Evolutionary conservation across 106 monocot species (phyloP).

Genomic region (Dendrobium nobile): DNA sequence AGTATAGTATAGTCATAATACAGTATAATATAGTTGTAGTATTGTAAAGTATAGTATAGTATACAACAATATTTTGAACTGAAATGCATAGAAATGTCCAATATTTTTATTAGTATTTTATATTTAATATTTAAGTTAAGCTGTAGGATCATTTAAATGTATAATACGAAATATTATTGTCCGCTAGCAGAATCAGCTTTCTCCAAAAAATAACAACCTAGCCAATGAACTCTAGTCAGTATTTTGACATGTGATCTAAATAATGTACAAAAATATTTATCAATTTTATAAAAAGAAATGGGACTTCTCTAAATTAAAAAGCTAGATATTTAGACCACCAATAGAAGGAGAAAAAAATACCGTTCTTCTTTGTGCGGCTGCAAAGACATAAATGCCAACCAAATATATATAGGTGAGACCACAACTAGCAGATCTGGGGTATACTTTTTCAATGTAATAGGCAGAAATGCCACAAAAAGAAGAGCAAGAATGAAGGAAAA

Average conservation of each 20-base stretch:
- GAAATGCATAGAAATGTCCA: too few species aligned
- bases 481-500: slow-evolving; percentile 77
- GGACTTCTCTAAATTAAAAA: not conserved
- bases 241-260: slow-evolving; percentile 1
- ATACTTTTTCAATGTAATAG: slow-evolving; percentile 75
- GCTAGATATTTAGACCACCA: not conserved
- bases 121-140: not conserved
- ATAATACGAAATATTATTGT: not conserved
- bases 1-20: too few species aligned
- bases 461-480: slow-evolving; percentile 58
- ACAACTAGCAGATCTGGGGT: slow-evolving; percentile 66
- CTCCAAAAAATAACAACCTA: not conserved
- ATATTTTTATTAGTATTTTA: not conserved
- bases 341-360: slow-evolving; percentile 22
- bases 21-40: too few species aligned
- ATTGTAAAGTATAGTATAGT: too few species aligned
- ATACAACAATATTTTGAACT: too few species aligned
- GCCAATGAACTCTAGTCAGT: not conserved
- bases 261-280: not conserved
- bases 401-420: slow-evolving; percentile 85
- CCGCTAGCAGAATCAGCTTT: not conserved
- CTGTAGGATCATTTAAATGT: not conserved
- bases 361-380: slow-evolving; percentile 99
- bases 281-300: not conserved
- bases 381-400: slow-evolving; percentile 96